Evolutionary conservation across 2,329 filamentous ascomycete genomes (phyloP).

Genomic region (Penicillium sp.): DNA sequence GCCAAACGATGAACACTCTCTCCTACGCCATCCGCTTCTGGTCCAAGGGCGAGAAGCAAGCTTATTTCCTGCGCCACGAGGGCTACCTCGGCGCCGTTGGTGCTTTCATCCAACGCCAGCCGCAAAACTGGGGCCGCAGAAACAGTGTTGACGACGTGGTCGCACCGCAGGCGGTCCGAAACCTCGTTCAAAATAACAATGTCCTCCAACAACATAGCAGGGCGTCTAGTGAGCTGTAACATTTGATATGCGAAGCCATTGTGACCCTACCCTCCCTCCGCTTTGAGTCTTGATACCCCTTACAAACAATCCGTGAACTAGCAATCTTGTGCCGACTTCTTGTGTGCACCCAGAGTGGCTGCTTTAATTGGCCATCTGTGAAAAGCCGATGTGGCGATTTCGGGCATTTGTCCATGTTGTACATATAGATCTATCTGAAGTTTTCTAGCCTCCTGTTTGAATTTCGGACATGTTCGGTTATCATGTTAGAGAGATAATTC

Average conservation of each 20-base stretch:
- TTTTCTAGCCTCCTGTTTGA: background rate
- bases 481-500: background rate
- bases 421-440: background rate
- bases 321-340: background rate
- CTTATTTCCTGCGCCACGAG: constrained; percentile 93
- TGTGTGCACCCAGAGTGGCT: background rate
- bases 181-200: constrained; percentile 18
- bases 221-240: constrained; percentile 15
- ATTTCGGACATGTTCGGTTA: background rate
- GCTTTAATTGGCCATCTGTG: background rate
- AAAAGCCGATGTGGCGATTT: background rate
- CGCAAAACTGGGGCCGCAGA: constrained; percentile 83
- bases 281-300: constrained; percentile 10
- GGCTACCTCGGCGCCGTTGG: constrained; percentile 93
- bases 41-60: constrained; percentile 90
- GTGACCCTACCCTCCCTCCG: background rate
- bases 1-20: constrained; percentile 96
- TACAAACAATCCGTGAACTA: background rate
- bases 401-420: background rate
- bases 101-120: constrained; percentile 88
- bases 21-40: constrained; percentile 98
- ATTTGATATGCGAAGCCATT: background rate
- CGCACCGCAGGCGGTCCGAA: constrained; percentile 29
- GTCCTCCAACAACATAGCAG: constrained; percentile 17
- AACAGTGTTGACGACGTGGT: constrained; percentile 66